Evolutionary conservation across 345 rosid genomes (phyloP), one percentile per base, ranked within the genome.

Genomic region (Melastoma malabathricum): DNA sequence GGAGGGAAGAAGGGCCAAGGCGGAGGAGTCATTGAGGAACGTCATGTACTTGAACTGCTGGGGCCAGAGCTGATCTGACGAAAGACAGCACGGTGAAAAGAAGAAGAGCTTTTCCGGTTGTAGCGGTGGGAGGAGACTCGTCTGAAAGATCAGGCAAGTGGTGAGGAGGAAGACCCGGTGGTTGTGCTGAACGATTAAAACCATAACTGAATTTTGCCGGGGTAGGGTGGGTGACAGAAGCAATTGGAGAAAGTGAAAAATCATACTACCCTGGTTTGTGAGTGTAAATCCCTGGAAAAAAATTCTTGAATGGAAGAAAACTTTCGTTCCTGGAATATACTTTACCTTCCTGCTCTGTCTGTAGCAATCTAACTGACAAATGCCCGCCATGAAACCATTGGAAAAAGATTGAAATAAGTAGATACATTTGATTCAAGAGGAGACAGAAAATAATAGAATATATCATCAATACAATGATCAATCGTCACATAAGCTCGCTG

Each of bases 1-100:
- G 14, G 68, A 64, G 18, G 29, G 46, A 34, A 44, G 59, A n/a
- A 47, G 60, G 16, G 51, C 61, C 14, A 63, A 80, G 58, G 46
- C 67, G 3, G 98, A 90, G 13, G 98, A 86, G 47, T 77, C 96
- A 13, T 48, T 86, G 57, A 82, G 78, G 15, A 80, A 65, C 43
- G 89, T 86, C 49, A 90, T 90, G 98, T 84, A 80, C 77, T 60
- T 90, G 34, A 86, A 72, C 57, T 90, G 98, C 69, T 89, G 97
- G 97, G 84, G 88, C 18, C 95, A 79, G 66, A 78, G 80, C 54
- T 73, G 41, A 50, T n/a, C 5, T 10, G 13, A 1, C 8, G 10
- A 14, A 38, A 34, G 41, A 34, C 41, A 34, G 9, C 41, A 34
- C 9, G 41, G 41, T 34, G 41, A 34, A 34, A 34, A 34, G 25